These are phyloP conservation scores for Podaxis sp. DNA, from an alignment of 768 basidiomycete genomes.

Conservation along the genomic window DNA sequence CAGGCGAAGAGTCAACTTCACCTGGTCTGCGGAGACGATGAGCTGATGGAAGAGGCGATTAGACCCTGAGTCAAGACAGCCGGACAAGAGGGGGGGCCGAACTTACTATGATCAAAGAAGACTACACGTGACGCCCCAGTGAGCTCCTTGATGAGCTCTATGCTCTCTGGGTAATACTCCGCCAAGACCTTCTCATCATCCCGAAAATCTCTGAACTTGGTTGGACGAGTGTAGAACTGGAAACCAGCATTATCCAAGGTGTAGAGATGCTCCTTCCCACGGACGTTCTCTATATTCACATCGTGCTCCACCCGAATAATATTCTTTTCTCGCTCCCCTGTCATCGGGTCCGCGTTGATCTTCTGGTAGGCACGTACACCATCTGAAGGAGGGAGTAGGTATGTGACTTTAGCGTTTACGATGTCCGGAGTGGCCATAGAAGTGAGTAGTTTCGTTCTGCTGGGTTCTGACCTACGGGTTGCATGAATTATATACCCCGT, in stretches of 20 bases:
- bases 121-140: conserved; percentile 59
- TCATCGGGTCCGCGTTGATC: conserved; percentile 24
- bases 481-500: background rate
- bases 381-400: conserved; percentile 23
- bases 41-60: conserved; percentile 27
- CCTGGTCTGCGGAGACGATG: conserved; percentile 45
- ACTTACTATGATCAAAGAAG: conserved; percentile 63
- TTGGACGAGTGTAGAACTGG: conserved; percentile 35
- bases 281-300: conserved; percentile 50
- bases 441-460: background rate
- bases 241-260: conserved; percentile 53
- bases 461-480: background rate
- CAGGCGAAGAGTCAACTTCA: conserved; percentile 31
- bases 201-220: conserved; percentile 44
- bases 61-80: too few relatives aligned
- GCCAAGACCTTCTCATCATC: conserved; percentile 38
- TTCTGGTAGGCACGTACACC: conserved; percentile 26
- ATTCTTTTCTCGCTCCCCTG: conserved; percentile 24
- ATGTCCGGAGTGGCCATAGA: conserved; percentile 9
- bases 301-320: conserved; percentile 20
- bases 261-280: conserved; percentile 45
- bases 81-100: background rate
- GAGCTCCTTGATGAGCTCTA: conserved; percentile 52
- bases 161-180: conserved; percentile 61
- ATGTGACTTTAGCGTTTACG: conserved; percentile 7